These are phyloP conservation scores for Beauveria asiatica DNA, from an alignment of 2,329 filamentous ascomycete species.

Conservation along the genomic window DNA sequence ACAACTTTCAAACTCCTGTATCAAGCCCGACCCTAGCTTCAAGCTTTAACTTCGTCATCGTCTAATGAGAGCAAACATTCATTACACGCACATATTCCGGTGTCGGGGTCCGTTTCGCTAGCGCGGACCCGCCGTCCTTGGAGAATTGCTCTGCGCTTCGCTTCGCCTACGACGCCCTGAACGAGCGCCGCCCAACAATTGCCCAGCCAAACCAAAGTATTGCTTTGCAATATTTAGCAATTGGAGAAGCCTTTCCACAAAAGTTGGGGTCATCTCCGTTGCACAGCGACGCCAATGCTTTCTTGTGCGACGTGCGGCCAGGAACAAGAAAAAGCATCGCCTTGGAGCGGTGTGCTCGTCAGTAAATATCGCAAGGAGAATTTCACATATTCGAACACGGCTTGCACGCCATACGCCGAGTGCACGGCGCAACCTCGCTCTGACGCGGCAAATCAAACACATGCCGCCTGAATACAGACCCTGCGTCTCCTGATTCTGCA, in stretches of 20 bases:
- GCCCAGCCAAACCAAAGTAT: background rate
- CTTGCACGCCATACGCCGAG: background rate
- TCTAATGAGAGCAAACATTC: background rate
- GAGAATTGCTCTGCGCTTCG: background rate
- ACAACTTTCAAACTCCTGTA: background rate
- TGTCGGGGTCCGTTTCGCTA: constrained; percentile 1
- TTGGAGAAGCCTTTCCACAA: constrained; percentile 7
- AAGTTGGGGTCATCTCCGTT: background rate
- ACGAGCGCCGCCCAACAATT: constrained; percentile 1
- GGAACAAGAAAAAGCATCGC: background rate
- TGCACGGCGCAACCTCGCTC: background rate
- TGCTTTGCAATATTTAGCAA: background rate
- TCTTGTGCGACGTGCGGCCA: background rate
- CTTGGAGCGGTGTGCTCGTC: background rate
- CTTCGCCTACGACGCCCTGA: background rate
- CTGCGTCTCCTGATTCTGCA: background rate
- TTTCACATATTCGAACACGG: background rate
- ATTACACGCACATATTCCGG: constrained; percentile 1
- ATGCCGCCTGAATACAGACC: background rate
- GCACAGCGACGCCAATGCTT: background rate
- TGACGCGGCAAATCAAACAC: constrained; percentile 7
- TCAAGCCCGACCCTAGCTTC: background rate
- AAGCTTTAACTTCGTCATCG: background rate
- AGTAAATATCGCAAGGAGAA: background rate
- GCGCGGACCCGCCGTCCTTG: constrained; percentile 1